Evolutionary conservation across 2,329 filamentous ascomycete species (phyloP).

Genomic region (Cryphonectria japonica): DNA sequence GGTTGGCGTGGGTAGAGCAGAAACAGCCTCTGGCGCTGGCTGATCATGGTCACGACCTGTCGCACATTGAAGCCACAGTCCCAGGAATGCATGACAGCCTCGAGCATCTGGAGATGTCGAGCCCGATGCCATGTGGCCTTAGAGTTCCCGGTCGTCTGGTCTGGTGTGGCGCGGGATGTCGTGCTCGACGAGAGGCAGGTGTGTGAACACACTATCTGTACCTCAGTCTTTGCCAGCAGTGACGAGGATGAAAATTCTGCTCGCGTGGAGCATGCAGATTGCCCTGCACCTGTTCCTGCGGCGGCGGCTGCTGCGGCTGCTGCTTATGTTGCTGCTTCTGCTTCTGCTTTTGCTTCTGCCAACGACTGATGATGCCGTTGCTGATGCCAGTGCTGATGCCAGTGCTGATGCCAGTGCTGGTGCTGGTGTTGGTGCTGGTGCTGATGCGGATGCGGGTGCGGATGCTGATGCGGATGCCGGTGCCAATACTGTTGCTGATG

Average conservation of each 20-base stretch:
- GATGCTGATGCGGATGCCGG: too few relatives aligned
- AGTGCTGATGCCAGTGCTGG: neutral
- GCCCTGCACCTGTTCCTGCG: neutral
- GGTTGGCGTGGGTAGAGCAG: neutral
- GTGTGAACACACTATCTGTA: neutral
- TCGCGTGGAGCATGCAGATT: neutral
- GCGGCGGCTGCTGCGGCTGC: neutral
- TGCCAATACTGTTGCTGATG: neutral
- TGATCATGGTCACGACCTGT: neutral
- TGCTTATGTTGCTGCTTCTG: neutral
- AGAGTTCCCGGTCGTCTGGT: neutral
- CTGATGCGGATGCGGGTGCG: neutral
- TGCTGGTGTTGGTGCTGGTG: neutral
- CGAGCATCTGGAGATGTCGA: neutral
- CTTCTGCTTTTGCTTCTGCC: neutral
- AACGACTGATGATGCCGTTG: neutral
- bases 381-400: neutral
- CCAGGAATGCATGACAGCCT: neutral
- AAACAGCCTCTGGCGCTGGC: neutral
- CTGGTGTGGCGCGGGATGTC: neutral
- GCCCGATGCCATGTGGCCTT: neutral
- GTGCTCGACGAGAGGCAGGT: neutral
- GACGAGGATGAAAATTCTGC: slow-evolving; percentile 7
- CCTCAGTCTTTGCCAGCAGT: neutral
- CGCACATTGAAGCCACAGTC: neutral